phyloP scores from a whole-genome alignment of 768 basidiomycete species.

The Leccinum uliginosum region DNA sequence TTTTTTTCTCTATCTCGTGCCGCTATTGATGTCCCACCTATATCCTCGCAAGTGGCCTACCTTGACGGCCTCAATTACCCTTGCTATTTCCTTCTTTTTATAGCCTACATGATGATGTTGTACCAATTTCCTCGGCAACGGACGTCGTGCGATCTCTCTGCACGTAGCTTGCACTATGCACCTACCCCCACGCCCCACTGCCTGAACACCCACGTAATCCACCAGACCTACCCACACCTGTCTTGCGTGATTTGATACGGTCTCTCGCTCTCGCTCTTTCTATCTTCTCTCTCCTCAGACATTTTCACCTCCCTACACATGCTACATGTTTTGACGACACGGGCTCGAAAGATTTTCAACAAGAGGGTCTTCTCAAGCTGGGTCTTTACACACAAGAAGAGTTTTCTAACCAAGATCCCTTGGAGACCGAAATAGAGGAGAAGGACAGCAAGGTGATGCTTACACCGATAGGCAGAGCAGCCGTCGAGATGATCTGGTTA shows the following conservation, averaged over 20 bases:
- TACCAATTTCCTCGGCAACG: conserved; percentile 5
- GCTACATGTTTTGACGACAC: too few relatives aligned
- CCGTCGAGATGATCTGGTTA: conserved; percentile 52
- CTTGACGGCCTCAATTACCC: neutral
- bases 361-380: too few relatives aligned
- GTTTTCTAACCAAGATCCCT: conserved; percentile 1
- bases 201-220: too few relatives aligned
- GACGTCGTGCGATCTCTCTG: neutral
- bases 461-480: conserved; percentile 46
- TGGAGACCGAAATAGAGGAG: conserved; percentile 39
- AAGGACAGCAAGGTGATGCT: conserved; percentile 39
- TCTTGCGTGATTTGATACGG: too few relatives aligned
- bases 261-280: too few relatives aligned
- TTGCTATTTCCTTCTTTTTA: neutral
- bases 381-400: conserved; percentile 52
- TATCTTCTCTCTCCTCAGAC: too few relatives aligned
- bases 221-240: too few relatives aligned
- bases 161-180: too few relatives aligned
- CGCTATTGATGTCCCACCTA: conserved; percentile 2
- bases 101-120: conserved; percentile 1
- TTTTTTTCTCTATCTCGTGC: neutral
- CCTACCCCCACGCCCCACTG: too few relatives aligned
- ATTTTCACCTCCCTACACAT: too few relatives aligned
- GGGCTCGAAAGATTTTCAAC: too few relatives aligned
- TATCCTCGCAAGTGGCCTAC: neutral